Evolutionary conservation across 352 stramenopile genomes (phyloP).

Genomic region (Phytophthora kernoviae): DNA sequence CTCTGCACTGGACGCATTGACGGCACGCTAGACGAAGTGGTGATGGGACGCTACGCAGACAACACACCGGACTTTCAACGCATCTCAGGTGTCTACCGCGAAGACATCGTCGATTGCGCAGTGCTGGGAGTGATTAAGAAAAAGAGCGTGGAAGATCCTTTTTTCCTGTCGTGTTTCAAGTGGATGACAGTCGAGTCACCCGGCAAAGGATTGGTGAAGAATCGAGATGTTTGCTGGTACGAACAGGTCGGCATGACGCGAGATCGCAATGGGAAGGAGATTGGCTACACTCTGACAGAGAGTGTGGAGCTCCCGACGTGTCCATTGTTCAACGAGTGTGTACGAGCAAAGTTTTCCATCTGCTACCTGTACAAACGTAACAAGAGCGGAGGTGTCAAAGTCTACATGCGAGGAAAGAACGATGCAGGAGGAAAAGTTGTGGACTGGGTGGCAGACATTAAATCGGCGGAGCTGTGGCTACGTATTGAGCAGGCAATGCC

Average conservation of each 20-base stretch:
- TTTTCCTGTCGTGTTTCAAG: conserved; percentile 83
- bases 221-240: conserved; percentile 82
- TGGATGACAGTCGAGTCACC: conserved; percentile 81
- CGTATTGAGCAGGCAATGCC: conserved; percentile 58
- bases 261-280: conserved; percentile 79
- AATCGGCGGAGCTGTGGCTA: conserved; percentile 77
- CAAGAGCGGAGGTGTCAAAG: conserved; percentile 72
- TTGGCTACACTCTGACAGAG: conserved; percentile 79
- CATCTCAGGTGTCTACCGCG: conserved; percentile 74
- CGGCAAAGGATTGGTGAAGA: conserved; percentile 75
- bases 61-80: conserved; percentile 70
- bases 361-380: conserved; percentile 81
- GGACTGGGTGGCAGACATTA: conserved; percentile 74
- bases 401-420: conserved; percentile 82
- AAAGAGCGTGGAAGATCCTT: conserved; percentile 51
- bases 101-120: conserved; percentile 79
- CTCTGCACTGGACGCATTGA: conserved; percentile 67
- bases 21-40: conserved; percentile 74
- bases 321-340: conserved; percentile 65
- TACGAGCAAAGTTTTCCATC: conserved; percentile 71
- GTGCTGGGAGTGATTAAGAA: conserved; percentile 69
- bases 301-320: conserved; percentile 76
- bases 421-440: conserved; percentile 71
- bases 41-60: conserved; percentile 78
- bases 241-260: conserved; percentile 70